These are phyloP conservation scores for Phylloporus sp. DNA, from an alignment of 768 basidiomycete species.

Conservation along the genomic window DNA sequence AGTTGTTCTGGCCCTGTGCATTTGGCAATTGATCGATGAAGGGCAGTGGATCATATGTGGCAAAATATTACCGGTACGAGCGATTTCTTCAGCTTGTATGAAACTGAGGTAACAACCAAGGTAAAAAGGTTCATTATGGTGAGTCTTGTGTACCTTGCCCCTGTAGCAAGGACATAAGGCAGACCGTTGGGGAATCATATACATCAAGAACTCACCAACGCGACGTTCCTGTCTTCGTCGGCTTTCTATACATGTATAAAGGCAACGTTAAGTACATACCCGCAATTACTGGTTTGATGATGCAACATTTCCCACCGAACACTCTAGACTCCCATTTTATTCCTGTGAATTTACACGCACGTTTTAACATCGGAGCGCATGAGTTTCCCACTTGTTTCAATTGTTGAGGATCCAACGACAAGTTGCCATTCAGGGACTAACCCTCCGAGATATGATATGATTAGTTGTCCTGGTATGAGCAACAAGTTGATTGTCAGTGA, in stretches of 20 bases:
- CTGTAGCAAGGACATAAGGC: conserved; percentile 33
- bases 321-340: conserved; percentile 70
- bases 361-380: conserved; percentile 62
- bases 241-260: conserved; percentile 88
- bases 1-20: conserved; percentile 72
- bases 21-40: conserved; percentile 79
- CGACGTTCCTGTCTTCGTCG: conserved; percentile 82
- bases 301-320: conserved; percentile 39
- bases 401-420: conserved; percentile 78
- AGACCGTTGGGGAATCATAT: not conserved
- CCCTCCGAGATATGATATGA: conserved; percentile 87
- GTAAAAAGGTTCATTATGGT: conserved; percentile 60
- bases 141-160: conserved; percentile 78
- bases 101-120: not conserved
- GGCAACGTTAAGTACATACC: conserved; percentile 84
- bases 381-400: conserved; percentile 73
- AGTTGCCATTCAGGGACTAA: conserved; percentile 61
- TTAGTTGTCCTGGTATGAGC: conserved; percentile 68
- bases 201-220: conserved; percentile 63
- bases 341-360: conserved; percentile 61
- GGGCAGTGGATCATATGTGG: conserved; percentile 81
- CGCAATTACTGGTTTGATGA: conserved; percentile 60
- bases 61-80: conserved; percentile 72
- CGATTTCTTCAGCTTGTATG: conserved; percentile 79
- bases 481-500: conserved; percentile 63